Evolutionary conservation across 768 basidiomycete genomes (phyloP).

Genomic region (Hericium alpestre): DNA sequence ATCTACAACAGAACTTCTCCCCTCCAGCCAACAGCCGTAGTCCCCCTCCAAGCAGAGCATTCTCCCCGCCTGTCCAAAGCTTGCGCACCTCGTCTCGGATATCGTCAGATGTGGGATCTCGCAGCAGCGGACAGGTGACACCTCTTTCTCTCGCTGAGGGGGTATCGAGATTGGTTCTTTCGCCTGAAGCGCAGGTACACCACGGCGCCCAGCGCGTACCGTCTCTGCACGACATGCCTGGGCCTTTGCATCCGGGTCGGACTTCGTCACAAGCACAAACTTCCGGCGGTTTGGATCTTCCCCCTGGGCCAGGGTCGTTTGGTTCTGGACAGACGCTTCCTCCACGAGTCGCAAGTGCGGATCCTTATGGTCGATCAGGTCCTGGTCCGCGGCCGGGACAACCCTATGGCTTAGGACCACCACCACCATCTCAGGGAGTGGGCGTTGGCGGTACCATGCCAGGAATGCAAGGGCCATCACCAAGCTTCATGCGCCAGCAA

Average conservation of each 20-base stretch:
- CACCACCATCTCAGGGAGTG: not conserved
- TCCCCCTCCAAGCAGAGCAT: slow-evolving; percentile 15
- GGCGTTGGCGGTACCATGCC: not conserved
- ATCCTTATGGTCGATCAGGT: not conserved
- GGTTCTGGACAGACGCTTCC: not conserved
- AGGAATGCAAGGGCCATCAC: not conserved
- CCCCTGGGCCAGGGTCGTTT: not conserved
- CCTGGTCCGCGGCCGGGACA: not conserved
- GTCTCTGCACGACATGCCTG: slow-evolving; percentile 14
- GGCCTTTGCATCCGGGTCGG: slow-evolving; percentile 13
- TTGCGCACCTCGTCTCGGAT: not conserved
- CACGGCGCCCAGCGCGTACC: slow-evolving; percentile 15
- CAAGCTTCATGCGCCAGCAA: not conserved
- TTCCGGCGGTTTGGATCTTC: not conserved
- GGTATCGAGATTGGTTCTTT: slow-evolving; percentile 16
- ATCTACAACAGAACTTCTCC: slow-evolving; percentile 2
- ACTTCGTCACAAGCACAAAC: slow-evolving; percentile 16
- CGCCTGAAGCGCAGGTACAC: slow-evolving; percentile 22
- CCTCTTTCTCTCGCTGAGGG: slow-evolving; percentile 9
- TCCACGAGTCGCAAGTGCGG: not conserved
- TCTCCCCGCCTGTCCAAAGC: slow-evolving; percentile 9
- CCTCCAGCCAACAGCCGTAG: slow-evolving; percentile 7
- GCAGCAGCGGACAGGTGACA: slow-evolving; percentile 3
- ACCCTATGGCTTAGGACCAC: not conserved
- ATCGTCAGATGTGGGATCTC: slow-evolving; percentile 6